A percentile compares a stretch with the other conserved stretches of the same genome.
phyloP scores from a whole-genome alignment of 352 stramenopile genomes.

The Plasmopara halstedii region DNA sequence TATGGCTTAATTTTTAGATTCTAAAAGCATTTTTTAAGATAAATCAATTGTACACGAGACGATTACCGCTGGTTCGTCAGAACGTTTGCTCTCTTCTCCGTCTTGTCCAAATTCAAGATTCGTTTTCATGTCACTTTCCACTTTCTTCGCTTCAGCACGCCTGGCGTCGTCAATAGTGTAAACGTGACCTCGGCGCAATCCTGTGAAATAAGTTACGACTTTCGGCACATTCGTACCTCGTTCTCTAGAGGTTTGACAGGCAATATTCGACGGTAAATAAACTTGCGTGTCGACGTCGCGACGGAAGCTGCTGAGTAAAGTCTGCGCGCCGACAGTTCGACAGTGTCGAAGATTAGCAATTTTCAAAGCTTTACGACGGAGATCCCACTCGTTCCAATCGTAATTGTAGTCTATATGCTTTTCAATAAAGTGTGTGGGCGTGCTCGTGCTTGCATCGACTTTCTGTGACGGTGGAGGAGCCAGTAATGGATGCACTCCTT shows the following conservation, averaged over 20 bases:
- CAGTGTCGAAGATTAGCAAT: constrained; percentile 89
- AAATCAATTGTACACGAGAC: constrained; percentile 71
- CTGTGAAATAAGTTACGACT: constrained; percentile 75
- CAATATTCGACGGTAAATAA: constrained; percentile 50
- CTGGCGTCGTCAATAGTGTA: constrained; percentile 30
- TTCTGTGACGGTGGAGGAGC: constrained; percentile 46
- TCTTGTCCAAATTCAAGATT: constrained; percentile 18
- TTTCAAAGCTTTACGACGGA: constrained; percentile 84
- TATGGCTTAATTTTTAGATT: constrained; percentile 31
- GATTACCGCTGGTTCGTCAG: constrained; percentile 31
- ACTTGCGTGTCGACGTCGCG: constrained; percentile 85
- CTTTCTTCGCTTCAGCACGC: constrained; percentile 14
- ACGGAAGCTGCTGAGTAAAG: constrained; percentile 83
- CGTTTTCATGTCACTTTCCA: constrained; percentile 20
- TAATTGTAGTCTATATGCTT: constrained; percentile 89
- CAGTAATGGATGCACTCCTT: constrained; percentile 51
- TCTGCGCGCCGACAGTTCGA: constrained; percentile 85
- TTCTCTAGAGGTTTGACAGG: constrained; percentile 78
- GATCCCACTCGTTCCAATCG: constrained; percentile 93
- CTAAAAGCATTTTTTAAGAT: constrained; percentile 27
- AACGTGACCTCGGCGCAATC: constrained; percentile 34
- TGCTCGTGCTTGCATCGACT: constrained; percentile 84
- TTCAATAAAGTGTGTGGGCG: constrained; percentile 89
- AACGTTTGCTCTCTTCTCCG: constrained; percentile 20
- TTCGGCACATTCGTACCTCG: constrained; percentile 78